Base-by-base conservation (phyloP, 352 stramenopile species). In the Phytophthora agathidicida region DNA sequence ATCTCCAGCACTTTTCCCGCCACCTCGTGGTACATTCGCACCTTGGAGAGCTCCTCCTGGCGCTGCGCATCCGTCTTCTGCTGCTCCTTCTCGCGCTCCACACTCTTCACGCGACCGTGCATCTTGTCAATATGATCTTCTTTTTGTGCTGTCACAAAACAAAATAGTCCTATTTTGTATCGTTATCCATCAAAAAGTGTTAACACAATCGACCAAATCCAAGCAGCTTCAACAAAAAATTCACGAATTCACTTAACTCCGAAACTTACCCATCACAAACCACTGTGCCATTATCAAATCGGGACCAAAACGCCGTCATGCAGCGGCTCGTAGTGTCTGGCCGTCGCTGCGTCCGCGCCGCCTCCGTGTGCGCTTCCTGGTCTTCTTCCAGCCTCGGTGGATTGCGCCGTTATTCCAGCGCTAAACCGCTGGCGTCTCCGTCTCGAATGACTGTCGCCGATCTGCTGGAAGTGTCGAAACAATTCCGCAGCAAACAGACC, bases 21-120 rank as follows among this genome's bases (percentile, higher is more conserved):
- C 23, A 94, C 80, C 33, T 94, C 80, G 55, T 91, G 80, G 66
- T 92, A 95, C 73, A 83, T 81, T 32, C 70, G 77, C 58, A 91
- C 73, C 48, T 82, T 85, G 41, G 67, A 69, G 35, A 88, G 60
- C 48, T 88, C 78, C 50, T 89, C 81, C 20, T 79, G 65, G 28
- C 79, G 76, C 60, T 91, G 70, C 31, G 69, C 74, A 58, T 88
- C 73, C 14, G 71, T 86, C 60, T 88, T 88, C 30, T 69, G 59
- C 55, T 86, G 60, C 53, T 91, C 79, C 56, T 86, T 86, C 75
- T 88, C 79, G 55, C 73, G 81, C 65, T 89, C 77, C 11, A 83
- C 75, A 58, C 81, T 86, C 75, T 91, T 91, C 32, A 91, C 79
- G 31, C 81, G 81, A 7, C 81, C 81, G 60, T 91, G 81, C 81